phyloP scores from a whole-genome alignment of 257 asterid genomes.

The Hygrophila difformis region DNA sequence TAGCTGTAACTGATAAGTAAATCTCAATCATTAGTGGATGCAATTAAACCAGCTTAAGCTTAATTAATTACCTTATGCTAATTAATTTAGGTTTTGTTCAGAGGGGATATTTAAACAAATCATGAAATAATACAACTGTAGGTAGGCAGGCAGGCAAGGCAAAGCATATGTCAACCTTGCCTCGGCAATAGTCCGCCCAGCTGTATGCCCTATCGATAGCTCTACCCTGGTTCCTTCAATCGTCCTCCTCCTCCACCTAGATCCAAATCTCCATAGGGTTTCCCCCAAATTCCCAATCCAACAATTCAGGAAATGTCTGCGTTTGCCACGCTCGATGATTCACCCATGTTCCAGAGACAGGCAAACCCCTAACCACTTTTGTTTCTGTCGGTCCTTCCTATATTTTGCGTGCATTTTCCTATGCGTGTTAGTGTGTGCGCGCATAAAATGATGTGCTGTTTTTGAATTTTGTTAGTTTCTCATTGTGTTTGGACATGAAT shows the following conservation, averaged over 20 bases:
- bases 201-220: slow-evolving; percentile 10
- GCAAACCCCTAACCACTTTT: slow-evolving; percentile 16
- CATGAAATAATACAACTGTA: too few species aligned
- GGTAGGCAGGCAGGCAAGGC: too few species aligned
- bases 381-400: background rate
- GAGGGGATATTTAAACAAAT: too few species aligned
- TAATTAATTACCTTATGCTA: too few species aligned
- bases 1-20: too few species aligned
- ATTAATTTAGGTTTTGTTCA: too few species aligned
- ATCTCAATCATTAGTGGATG: too few species aligned
- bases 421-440: background rate
- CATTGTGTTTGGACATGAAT: slow-evolving; percentile 8
- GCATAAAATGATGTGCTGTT: background rate
- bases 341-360: slow-evolving; percentile 98
- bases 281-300: too few species aligned
- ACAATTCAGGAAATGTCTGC: slow-evolving; percentile 41
- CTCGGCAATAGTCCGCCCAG: too few species aligned
- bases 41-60: too few species aligned
- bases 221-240: slow-evolving; percentile 2
- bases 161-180: too few species aligned
- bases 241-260: slow-evolving; percentile 14
- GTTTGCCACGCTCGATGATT: slow-evolving; percentile 83
- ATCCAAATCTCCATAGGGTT: slow-evolving; percentile 19
- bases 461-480: slow-evolving; percentile 2
- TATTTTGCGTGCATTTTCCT: background rate